Evolutionary conservation across 2,329 filamentous ascomycete genomes (phyloP).

Genomic region (Fusarium pseudocircinatum): DNA sequence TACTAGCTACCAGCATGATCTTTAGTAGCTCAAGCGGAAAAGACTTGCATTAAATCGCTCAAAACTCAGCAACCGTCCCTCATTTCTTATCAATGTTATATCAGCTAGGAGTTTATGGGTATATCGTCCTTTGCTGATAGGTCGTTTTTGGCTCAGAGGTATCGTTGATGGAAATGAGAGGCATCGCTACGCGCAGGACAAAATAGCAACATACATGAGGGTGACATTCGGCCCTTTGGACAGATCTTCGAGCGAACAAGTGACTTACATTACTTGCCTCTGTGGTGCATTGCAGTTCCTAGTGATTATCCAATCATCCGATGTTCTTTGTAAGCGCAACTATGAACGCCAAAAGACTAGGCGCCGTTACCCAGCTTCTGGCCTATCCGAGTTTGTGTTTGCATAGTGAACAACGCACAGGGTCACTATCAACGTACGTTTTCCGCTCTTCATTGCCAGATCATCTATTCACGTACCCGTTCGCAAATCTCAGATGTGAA

Average conservation of each 20-base stretch:
- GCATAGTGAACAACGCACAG: neutral
- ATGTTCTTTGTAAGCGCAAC: neutral
- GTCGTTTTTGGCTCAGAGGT: too few relatives aligned
- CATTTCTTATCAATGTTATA: too few relatives aligned
- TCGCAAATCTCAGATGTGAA: accelerated
- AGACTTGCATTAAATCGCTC: too few relatives aligned
- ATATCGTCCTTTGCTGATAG: too few relatives aligned
- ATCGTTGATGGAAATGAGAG: too few relatives aligned
- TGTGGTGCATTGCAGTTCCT: too few relatives aligned
- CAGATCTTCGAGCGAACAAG: accelerated
- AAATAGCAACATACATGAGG: too few relatives aligned
- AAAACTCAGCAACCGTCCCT: too few relatives aligned
- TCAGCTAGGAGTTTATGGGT: too few relatives aligned
- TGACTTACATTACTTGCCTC: accelerated
- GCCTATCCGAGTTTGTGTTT: neutral
- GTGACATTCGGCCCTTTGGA: too few relatives aligned
- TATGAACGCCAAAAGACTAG: neutral
- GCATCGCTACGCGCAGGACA: too few relatives aligned
- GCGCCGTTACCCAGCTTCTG: neutral
- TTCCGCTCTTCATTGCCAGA: accelerated
- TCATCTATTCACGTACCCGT: accelerated
- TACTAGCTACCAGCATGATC: neutral
- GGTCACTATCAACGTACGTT: accelerated
- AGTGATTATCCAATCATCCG: accelerated
- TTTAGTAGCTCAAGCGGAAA: too few relatives aligned